These are phyloP conservation scores for Vaccinium myrtillus DNA, from an alignment of 148 eudicot species.

Conservation along the genomic window DNA sequence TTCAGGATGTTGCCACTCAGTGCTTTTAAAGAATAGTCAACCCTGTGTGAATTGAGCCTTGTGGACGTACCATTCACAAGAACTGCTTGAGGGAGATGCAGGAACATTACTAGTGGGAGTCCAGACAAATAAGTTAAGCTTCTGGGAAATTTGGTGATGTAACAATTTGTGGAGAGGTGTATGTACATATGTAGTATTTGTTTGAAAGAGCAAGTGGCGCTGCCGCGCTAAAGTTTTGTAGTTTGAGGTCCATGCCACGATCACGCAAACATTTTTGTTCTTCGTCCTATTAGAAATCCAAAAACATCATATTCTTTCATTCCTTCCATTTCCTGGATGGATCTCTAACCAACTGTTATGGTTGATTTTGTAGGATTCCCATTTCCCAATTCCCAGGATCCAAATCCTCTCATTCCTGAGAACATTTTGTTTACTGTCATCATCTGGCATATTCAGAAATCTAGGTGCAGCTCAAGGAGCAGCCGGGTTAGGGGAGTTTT, in stretches of 20 bases:
- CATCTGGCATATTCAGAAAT: too few species aligned
- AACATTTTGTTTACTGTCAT: too few species aligned
- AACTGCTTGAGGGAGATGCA: slow-evolving; percentile 84
- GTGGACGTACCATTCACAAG: slow-evolving; percentile 87
- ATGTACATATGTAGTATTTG: too few species aligned
- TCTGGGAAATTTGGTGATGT: too few species aligned
- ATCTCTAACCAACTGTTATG: not conserved
- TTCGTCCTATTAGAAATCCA: too few species aligned
- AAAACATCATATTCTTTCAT: not conserved
- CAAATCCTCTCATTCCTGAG: slow-evolving; percentile 73
- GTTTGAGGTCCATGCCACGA: too few species aligned
- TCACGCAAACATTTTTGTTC: too few species aligned
- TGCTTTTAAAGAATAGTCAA: slow-evolving; percentile 58
- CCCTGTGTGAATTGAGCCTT: slow-evolving; percentile 93
- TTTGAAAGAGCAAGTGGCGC: too few species aligned
- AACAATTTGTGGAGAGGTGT: too few species aligned
- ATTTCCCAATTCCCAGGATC: slow-evolving; percentile 61
- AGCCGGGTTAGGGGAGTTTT: not conserved
- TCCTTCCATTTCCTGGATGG: not conserved
- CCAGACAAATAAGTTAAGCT: too few species aligned
- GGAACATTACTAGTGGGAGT: slow-evolving; percentile 21
- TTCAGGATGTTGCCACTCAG: slow-evolving; percentile 75
- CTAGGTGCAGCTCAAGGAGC: not conserved
- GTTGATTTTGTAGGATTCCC: slow-evolving; percentile 73
- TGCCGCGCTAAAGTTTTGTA: too few species aligned